Evolutionary conservation across 768 basidiomycete species (phyloP), one percentile per base, ranked within the genome.

Genomic region (Nidularia sp.): DNA sequence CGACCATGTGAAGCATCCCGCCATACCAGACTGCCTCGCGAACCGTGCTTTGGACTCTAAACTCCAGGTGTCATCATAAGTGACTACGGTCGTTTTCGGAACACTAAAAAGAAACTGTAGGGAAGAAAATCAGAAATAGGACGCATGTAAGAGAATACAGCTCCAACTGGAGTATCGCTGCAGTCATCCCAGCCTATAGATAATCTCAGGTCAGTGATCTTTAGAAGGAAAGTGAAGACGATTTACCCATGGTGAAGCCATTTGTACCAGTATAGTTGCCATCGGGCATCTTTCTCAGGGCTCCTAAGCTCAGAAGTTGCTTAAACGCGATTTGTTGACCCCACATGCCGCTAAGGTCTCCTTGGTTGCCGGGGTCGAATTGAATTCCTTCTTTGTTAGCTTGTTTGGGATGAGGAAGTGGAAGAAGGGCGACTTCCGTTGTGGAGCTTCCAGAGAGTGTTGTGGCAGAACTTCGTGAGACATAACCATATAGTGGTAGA

Each of bases 401-500:
- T 75, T 76, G 1, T 67, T 60, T 4, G 78, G 83, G 52, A 79
- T 79, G 33, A 73, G 70, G 59, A 79, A 82, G 51, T 71, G 66
- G 64, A 22, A 71, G 58, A 66, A 71, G 66, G 61, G 65, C 70
- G 39, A 64, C 59, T 12, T 69, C 60, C 31, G 73, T 72, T 48
- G 72, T 58, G 5, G 69, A 67, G 48, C 72, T 75, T 2, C 75
- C 76, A 5, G 70, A 70, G 18, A 79, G 65, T 5, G 62, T 69
- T 18, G 70, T 79, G 64, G 70, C 70, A 45, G 71, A 70, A 64
- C 77, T 80, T 56, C 77, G 60, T 22, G 84, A 85, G 43, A 85
- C 78, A 62, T 86, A 86, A 7, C 86, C 85, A 58, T 83, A 87
- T 35, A 84, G 74, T 10, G 87, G 81, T 12, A 88, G 70, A 44